Base-by-base conservation (phyloP, 768 basidiomycete genomes). In the Imleria badia region DNA sequence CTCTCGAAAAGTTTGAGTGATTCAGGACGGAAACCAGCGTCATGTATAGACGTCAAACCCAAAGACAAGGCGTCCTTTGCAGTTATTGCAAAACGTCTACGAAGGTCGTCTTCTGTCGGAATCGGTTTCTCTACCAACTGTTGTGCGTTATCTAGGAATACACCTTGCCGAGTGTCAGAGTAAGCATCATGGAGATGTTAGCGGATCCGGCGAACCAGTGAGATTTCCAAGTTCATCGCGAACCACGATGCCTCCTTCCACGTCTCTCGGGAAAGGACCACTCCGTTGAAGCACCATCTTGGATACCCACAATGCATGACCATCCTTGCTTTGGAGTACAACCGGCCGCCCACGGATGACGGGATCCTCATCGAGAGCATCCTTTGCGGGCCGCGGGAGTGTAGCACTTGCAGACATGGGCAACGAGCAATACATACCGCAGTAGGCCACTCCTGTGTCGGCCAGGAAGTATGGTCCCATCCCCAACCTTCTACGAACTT, bases 381-480 rank as follows among this genome's bases (percentile, higher is more conserved):
- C 80, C 91, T 93, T 56, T 33, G 11, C 15, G n/a, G 26, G 13
- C 3, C 23, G n/a, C n/a, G 22, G 6, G 10, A 44, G 22, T 45
- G n/a, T 26, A 45, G 14, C 31, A 14, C 35, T 44, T 43, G 48
- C 19, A 22, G 35, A 34, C 43, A 42, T 38, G 30, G n/a, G 14
- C 8, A 11, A 17, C 14, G 14, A 6, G 45, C 35, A n/a, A 22
- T 20, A 74, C 81, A 53, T 63, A 91, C 91, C 54, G 84, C 79
- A 41, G 80, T 82, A 8, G 91, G 91, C 78, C 86, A 92, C 20
- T 74, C 72, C 30, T 74, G 69, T 19, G 67, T 67, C 9, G 79
- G 73, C 88, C 88, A 90, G 49, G 78, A 72, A 1, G 91, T 95
- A 70, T 96, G 94, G 68, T 96, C 91, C 93, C 94, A 96, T 1